Percentiles rank a stretch among this genome's conserved stretches.
Evolutionary conservation across 306 rosid species (phyloP).

Genomic region (Herpetospermum pedunculosum): DNA sequence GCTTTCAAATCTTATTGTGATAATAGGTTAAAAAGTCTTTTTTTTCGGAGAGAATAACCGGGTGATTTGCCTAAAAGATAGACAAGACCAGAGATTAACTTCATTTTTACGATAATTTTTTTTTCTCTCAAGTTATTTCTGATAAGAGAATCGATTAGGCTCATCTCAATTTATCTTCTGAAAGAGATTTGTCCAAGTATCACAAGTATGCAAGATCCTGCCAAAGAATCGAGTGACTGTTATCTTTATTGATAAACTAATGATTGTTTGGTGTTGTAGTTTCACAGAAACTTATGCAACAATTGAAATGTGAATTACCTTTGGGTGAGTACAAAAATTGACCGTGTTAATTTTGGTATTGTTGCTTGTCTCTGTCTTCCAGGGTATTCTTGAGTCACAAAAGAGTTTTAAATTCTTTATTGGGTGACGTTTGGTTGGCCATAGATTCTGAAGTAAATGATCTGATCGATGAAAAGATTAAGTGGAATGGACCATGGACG

Average conservation of each 20-base stretch:
- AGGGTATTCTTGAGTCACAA: constrained; percentile 1
- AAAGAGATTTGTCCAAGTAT: background rate
- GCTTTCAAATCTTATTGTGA: constrained; percentile 11
- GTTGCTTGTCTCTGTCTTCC: constrained; percentile 9
- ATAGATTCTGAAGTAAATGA: constrained; percentile 10
- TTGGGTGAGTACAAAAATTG: background rate
- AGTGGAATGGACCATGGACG: constrained; percentile 18
- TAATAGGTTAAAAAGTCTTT: background rate
- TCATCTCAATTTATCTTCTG: background rate
- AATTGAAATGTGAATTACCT: background rate
- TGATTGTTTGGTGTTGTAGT: background rate
- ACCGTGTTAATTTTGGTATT: constrained; percentile 1
- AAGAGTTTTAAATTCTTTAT: background rate
- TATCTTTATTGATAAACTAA: background rate
- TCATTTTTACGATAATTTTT: background rate
- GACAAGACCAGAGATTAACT: background rate
- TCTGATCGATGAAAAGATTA: constrained; percentile 12
- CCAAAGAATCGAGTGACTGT: background rate
- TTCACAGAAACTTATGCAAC: background rate
- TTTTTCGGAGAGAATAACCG: background rate
- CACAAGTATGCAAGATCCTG: background rate
- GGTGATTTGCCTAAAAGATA: background rate
- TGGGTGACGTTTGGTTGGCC: constrained; percentile 19
- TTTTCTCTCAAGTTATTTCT: background rate
- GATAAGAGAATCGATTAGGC: background rate